phyloP scores from a whole-genome alignment of 257 asterid genomes.

The Penstemon davidsonii region DNA sequence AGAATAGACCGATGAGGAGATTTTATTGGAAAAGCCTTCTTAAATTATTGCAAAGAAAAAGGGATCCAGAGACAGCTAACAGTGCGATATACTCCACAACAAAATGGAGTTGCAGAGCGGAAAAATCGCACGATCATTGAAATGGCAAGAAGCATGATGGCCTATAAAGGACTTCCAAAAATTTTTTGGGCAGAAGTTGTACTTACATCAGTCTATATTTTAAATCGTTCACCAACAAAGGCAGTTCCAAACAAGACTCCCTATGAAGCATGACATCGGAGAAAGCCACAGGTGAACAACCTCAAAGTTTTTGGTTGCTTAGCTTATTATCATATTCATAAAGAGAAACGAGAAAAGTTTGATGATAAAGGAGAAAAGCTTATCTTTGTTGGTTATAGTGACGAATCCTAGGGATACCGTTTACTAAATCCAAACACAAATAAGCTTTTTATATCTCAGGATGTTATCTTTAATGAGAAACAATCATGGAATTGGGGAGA shows the following conservation, averaged over 20 bases:
- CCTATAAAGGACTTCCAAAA: background rate
- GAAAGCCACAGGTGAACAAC: background rate
- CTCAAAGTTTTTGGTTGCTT: background rate
- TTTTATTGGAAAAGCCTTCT: background rate
- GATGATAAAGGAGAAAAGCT: background rate
- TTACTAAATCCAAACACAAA: background rate
- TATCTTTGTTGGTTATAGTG: background rate
- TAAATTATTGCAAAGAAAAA: background rate
- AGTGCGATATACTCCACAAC: background rate
- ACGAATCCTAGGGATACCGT: slow-evolving; percentile 1
- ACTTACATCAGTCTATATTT: background rate
- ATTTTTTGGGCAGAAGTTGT: slow-evolving; percentile 2
- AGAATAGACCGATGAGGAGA: background rate
- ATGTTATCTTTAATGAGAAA: slow-evolving; percentile 4
- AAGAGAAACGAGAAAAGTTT: background rate
- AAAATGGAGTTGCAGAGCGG: background rate
- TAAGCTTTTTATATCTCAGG: background rate
- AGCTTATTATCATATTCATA: background rate
- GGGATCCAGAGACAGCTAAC: slow-evolving; percentile 1
- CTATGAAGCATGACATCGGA: background rate
- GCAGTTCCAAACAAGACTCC: background rate
- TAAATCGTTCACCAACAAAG: background rate
- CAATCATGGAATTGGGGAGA: background rate
- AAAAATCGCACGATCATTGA: slow-evolving; percentile 4
- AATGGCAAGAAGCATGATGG: slow-evolving; percentile 7